phyloP scores from a whole-genome alignment of 2,329 filamentous ascomycete genomes.

The Botrytis sinoallii region DNA sequence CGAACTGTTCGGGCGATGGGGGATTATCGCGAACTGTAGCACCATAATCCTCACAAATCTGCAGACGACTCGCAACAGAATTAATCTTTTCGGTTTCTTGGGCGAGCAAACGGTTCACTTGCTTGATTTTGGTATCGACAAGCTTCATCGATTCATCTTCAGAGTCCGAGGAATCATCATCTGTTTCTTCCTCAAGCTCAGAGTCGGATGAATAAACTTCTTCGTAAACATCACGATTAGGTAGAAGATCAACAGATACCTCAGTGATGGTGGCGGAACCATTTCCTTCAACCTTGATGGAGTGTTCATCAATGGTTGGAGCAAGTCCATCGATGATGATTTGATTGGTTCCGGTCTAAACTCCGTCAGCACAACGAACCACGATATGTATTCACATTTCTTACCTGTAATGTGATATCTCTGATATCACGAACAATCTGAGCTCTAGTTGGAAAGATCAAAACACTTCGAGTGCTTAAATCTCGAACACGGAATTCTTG shows the following conservation, averaged over 20 bases:
- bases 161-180: constrained; percentile 34
- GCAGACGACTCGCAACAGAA: constrained; percentile 30
- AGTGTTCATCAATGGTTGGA: constrained; percentile 52
- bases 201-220: constrained; percentile 40
- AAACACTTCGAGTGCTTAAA: constrained; percentile 58
- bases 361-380: background rate
- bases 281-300: constrained; percentile 58
- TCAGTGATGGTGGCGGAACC: constrained; percentile 59
- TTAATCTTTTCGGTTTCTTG: constrained; percentile 37
- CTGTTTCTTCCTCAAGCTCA: constrained; percentile 36
- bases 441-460: constrained; percentile 59
- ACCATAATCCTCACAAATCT: constrained; percentile 33
- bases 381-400: background rate
- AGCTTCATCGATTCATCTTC: constrained; percentile 32
- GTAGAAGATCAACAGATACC: constrained; percentile 57
- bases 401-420: constrained; percentile 45
- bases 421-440: constrained; percentile 60
- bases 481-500: constrained; percentile 55
- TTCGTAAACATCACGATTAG: constrained; percentile 46
- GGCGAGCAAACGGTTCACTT: constrained; percentile 25
- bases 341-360: constrained; percentile 51
- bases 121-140: constrained; percentile 29
- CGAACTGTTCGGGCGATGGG: constrained; percentile 27
- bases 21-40: constrained; percentile 26
- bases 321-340: constrained; percentile 55